These are phyloP conservation scores for Trametes punicea DNA, from an alignment of 768 basidiomycete genomes.

Conservation along the genomic window DNA sequence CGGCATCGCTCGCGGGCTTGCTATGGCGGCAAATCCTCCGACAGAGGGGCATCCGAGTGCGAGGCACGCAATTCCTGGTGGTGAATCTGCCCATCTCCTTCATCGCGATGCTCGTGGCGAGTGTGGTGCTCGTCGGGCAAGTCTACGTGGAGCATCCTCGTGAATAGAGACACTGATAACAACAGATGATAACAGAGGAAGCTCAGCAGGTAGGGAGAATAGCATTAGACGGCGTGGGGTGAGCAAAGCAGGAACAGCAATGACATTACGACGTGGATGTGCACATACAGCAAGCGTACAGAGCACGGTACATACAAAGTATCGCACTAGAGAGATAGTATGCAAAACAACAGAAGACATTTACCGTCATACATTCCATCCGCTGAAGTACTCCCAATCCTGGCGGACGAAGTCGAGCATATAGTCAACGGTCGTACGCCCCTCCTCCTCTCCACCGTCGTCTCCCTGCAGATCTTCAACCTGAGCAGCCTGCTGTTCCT, in stretches of 20 bases:
- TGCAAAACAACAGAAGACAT: not conserved
- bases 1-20: constrained; percentile 83
- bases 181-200: too few species aligned
- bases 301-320: not conserved
- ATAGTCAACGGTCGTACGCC: constrained; percentile 78
- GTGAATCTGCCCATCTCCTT: constrained; percentile 71
- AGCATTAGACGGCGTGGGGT: too few species aligned
- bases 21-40: constrained; percentile 74
- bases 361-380: constrained; percentile 54
- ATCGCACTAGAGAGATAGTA: not conserved
- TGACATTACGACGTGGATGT: not conserved
- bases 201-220: too few species aligned
- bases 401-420: constrained; percentile 67
- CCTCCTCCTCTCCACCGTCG: constrained; percentile 52
- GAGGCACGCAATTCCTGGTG: constrained; percentile 59
- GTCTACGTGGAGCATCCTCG: constrained; percentile 36
- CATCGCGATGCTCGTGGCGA: constrained; percentile 64
- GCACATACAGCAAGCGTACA: not conserved
- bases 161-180: not conserved
- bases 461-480: constrained; percentile 36
- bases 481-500: constrained; percentile 24
- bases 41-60: constrained; percentile 68
- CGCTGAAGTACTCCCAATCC: constrained; percentile 69
- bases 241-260: not conserved
- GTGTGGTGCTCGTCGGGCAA: constrained; percentile 72